Evolutionary conservation across 352 stramenopile genomes (phyloP), one percentile per base, ranked within the genome.

Genomic region (Thraustochytrium striatum): DNA sequence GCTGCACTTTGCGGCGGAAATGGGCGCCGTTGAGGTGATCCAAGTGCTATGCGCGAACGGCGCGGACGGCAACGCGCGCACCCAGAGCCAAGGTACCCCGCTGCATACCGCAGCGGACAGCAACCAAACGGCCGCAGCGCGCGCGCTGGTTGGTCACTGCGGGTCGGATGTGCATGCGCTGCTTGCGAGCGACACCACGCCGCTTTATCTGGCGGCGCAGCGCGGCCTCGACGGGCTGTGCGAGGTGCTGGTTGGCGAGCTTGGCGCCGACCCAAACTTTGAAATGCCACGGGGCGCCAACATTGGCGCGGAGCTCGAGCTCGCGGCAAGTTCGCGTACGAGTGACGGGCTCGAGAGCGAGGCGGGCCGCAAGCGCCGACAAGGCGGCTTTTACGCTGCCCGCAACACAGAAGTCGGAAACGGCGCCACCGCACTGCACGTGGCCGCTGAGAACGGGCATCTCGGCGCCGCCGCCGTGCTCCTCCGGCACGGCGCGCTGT

Each of bases 91-190:
- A 0, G 69, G 61, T 62, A 81, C 81, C 8, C 36, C 58, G 21
- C 41, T 84, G 43, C 72, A 83, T 32, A 82, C 72, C 38, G 81
- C 81, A 0, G 81, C 78, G 28, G 79, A 75, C 47, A 61, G 41
- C 9, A 75, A 75, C 41, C 65, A 75, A n/a, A 75, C 65, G 8
- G 52, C 65, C n/a, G 65, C 65, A 30, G 65, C 50, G 9, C 65
- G 65, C 8, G 39, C 65, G 13, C 65, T 75, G 8, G 65, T 75
- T 30, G 11, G 61, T 3, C 3, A 21, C 0, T 75, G 65, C 39
- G 19, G 19, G 3, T 30, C 35, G 13, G 65, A 75, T 32, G 65
- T 75, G n/a, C 65, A 75, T 30, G 65, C 65, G 8, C 65, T 75
- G 11, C 65, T 75, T 5, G 65, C 65, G 11, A 38, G 52, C 32